Conservation (phyloP, 345 rosid genomes). For the Conringia planisiliqua region DNA sequence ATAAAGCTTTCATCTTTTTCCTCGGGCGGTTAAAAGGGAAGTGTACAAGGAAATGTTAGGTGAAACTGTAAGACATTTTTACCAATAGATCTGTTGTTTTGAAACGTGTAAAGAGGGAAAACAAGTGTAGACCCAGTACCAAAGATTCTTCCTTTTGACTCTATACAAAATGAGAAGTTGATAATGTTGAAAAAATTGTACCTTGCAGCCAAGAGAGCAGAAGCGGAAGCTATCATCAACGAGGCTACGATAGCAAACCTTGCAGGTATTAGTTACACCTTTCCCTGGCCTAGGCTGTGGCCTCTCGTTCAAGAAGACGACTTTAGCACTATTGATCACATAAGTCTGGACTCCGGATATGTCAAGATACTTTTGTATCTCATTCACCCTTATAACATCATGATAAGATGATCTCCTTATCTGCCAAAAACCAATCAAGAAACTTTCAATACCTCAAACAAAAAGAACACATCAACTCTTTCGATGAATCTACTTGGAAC, state of each 20-base stretch:
- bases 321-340: conserved; percentile 94
- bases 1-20: conserved; percentile 17
- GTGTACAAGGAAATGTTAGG: neutral
- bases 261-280: conserved; percentile 90
- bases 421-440: conserved; percentile 37
- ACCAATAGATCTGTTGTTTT: neutral
- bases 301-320: conserved; percentile 92
- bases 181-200: conserved; percentile 22
- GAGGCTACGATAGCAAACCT: conserved; percentile 90
- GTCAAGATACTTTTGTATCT: conserved; percentile 84
- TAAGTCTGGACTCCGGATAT: conserved; percentile 91
- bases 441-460: neutral
- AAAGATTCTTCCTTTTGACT: conserved; percentile 4
- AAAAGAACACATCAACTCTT: neutral
- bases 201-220: conserved; percentile 99
- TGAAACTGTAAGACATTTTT: neutral
- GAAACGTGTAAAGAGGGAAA: conserved; percentile 23
- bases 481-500: neutral
- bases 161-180: neutral
- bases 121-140: neutral
- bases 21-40: neutral
- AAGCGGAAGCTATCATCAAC: conserved; percentile 92
- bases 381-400: conserved; percentile 94
- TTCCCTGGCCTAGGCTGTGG: conserved; percentile 98
- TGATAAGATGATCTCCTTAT: conserved; percentile 99